phyloP scores from a whole-genome alignment of 306 rosid genomes.

The Malus asiatica region DNA sequence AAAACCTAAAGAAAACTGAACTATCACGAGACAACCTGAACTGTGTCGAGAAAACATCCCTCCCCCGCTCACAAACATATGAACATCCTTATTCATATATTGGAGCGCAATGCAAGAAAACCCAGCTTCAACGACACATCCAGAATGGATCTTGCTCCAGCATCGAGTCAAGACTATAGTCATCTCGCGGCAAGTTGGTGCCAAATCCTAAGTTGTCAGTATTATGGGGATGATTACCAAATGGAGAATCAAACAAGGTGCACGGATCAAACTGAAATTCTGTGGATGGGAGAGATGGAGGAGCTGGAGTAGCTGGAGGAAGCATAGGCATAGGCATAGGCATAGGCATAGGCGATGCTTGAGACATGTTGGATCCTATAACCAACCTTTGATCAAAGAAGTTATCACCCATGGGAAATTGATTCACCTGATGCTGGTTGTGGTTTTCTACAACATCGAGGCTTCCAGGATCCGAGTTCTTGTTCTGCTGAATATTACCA shows the following conservation, averaged over 20 bases:
- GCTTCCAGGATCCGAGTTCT: slow-evolving; percentile 15
- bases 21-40: not conserved
- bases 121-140: slow-evolving; percentile 22
- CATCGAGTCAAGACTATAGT: slow-evolving; percentile 20
- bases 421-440: slow-evolving; percentile 23
- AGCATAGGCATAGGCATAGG: slow-evolving; percentile 6
- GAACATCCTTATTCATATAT: slow-evolving; percentile 5
- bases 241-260: slow-evolving; percentile 32
- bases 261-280: slow-evolving; percentile 22
- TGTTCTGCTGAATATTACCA: slow-evolving; percentile 20
- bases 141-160: slow-evolving; percentile 40
- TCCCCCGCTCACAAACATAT: not conserved
- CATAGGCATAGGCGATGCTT: not conserved
- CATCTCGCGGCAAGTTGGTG: slow-evolving; percentile 24
- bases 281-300: not conserved
- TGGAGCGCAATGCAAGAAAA: not conserved
- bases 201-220: slow-evolving; percentile 23
- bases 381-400: slow-evolving; percentile 21
- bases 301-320: not conserved
- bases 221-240: slow-evolving; percentile 16
- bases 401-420: slow-evolving; percentile 21
- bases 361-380: slow-evolving; percentile 13
- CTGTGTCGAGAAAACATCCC: not conserved
- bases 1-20: not conserved
- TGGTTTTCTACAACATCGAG: not conserved